Percentiles rank a stretch among this genome's conserved stretches.
Evolutionary conservation across 345 rosid species (phyloP).

Genomic region (Syzygium grande): DNA sequence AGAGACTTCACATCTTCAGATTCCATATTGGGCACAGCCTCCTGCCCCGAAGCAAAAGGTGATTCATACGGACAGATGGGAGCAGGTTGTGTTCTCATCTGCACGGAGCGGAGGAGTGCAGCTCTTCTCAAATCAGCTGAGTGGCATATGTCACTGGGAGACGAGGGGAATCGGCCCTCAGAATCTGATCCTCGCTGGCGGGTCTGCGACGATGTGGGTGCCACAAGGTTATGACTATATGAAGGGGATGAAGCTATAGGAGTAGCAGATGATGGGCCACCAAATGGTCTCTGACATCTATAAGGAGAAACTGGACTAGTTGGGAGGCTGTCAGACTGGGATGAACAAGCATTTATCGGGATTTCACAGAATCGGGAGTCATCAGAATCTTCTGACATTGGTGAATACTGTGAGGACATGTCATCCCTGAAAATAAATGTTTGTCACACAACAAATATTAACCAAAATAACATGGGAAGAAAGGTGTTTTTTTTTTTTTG

Average conservation of each 20-base stretch:
- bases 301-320: slow-evolving; percentile 87
- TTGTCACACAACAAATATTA: neutral
- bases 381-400: slow-evolving; percentile 91
- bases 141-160: slow-evolving; percentile 97
- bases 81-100: slow-evolving; percentile 83
- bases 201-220: slow-evolving; percentile 34
- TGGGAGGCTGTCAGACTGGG: slow-evolving; percentile 69
- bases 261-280: slow-evolving; percentile 31
- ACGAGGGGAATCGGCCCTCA: slow-evolving; percentile 89
- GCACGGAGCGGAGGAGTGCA: slow-evolving; percentile 88
- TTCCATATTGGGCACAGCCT: slow-evolving; percentile 32
- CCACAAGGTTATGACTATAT: slow-evolving; percentile 10
- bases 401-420: slow-evolving; percentile 75
- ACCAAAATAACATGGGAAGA: neutral
- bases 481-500: neutral
- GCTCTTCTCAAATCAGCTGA: slow-evolving; percentile 88
- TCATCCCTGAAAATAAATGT: slow-evolving; percentile 54
- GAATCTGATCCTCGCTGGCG: slow-evolving; percentile 82
- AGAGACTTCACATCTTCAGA: slow-evolving; percentile 51
- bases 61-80: slow-evolving; percentile 29
- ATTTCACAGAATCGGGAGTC: slow-evolving; percentile 60
- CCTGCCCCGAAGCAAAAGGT: slow-evolving; percentile 44
- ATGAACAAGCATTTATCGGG: slow-evolving; percentile 34
- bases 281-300: slow-evolving; percentile 50
- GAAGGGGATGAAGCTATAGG: slow-evolving; percentile 24